Evolutionary conservation across 2,329 filamentous ascomycete genomes (phyloP).

Genomic region (Penicillium sp.): DNA sequence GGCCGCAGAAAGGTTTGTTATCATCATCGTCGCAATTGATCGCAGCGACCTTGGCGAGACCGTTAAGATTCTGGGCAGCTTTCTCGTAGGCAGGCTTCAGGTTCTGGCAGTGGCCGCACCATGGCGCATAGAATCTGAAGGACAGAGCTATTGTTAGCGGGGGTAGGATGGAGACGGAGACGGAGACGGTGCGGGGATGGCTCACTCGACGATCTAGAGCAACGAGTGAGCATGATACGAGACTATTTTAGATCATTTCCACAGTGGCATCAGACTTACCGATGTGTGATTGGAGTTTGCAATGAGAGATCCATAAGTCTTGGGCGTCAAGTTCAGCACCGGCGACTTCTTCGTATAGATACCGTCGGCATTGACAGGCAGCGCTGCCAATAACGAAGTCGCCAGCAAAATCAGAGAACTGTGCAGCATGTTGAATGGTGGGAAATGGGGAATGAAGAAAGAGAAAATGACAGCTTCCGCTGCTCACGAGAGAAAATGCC

Average conservation of each 20-base stretch:
- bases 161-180: not conserved
- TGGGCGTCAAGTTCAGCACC: slow-evolving; percentile 73
- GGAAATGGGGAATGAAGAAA: not conserved
- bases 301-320: slow-evolving; percentile 76
- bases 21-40: slow-evolving; percentile 89
- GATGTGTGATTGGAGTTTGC: slow-evolving; percentile 86
- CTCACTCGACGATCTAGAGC: slow-evolving; percentile 51
- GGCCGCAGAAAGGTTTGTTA: slow-evolving; percentile 82
- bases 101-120: slow-evolving; percentile 96
- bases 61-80: slow-evolving; percentile 79
- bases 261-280: slow-evolving; percentile 49
- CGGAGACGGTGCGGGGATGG: slow-evolving; percentile 10
- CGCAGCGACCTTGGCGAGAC: slow-evolving; percentile 88
- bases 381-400: slow-evolving; percentile 58
- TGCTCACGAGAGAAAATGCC: slow-evolving; percentile 7
- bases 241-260: too few relatives aligned
- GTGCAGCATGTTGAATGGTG: slow-evolving; percentile 29
- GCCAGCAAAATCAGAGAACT: slow-evolving; percentile 47
- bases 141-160: slow-evolving; percentile 29
- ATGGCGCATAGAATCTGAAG: slow-evolving; percentile 88
- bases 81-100: slow-evolving; percentile 95
- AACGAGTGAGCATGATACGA: slow-evolving; percentile 2
- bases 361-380: slow-evolving; percentile 61
- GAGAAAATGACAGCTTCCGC: too few relatives aligned
- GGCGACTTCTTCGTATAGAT: slow-evolving; percentile 83